These are phyloP conservation scores for Fagopyrum tataricum DNA, from an alignment of 148 eudicot genomes.

Conservation along the genomic window DNA sequence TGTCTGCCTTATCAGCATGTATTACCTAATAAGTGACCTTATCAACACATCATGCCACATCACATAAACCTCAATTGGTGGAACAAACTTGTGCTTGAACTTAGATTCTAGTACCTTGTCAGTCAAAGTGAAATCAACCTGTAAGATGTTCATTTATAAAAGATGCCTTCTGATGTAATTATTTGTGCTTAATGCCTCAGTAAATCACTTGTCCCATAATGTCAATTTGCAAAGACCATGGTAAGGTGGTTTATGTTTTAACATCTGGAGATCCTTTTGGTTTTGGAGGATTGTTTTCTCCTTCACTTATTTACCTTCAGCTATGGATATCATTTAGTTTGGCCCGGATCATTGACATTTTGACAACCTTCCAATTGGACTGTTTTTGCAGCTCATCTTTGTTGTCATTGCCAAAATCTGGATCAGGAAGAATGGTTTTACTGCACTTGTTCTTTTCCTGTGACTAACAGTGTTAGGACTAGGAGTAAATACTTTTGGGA, in stretches of 20 bases:
- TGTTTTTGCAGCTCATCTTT: not conserved
- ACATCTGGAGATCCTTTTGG: not conserved
- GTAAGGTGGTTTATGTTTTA: not conserved
- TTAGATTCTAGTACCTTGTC: not conserved
- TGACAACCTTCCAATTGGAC: not conserved
- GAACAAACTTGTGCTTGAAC: not conserved
- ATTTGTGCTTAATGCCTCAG: not conserved
- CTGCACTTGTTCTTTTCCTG: not conserved
- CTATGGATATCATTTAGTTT: not conserved
- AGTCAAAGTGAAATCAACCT: not conserved
- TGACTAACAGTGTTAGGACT: not conserved
- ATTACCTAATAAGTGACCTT: too few relatives aligned
- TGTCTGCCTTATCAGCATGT: too few relatives aligned
- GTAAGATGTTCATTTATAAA: not conserved
- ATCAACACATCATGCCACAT: too few relatives aligned
- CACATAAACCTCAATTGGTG: not conserved
- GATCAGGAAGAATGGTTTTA: conserved; percentile 5
- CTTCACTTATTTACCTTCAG: not conserved
- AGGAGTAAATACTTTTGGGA: not conserved
- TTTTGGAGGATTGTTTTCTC: not conserved
- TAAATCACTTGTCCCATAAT: not conserved
- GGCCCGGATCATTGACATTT: not conserved
- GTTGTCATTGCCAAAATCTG: not conserved
- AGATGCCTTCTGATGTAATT: conserved; percentile 1
- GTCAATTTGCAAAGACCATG: not conserved